These are phyloP conservation scores for Spatholobus suberectus DNA, from an alignment of 306 rosid genomes.

Conservation along the genomic window DNA sequence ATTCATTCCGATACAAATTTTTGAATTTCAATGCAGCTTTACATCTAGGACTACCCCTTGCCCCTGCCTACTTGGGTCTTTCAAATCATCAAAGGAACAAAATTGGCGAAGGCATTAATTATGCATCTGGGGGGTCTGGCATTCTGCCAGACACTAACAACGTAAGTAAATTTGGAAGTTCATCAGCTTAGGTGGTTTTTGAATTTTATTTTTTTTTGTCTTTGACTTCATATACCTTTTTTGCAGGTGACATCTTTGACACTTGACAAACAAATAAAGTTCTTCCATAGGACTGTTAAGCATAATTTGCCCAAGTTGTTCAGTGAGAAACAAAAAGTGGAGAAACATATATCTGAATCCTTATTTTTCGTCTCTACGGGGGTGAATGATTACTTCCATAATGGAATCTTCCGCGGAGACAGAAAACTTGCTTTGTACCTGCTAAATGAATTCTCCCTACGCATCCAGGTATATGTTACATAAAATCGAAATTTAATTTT, in stretches of 20 bases:
- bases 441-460: conserved; percentile 30
- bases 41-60: conserved; percentile 45
- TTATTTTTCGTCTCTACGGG: conserved; percentile 36
- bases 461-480: conserved; percentile 39
- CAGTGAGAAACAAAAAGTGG: background rate
- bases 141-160: conserved; percentile 43
- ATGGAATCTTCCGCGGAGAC: conserved; percentile 20
- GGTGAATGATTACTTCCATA: conserved; percentile 36
- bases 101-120: conserved; percentile 41
- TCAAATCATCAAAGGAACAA: conserved; percentile 35
- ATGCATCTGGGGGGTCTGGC: conserved; percentile 50
- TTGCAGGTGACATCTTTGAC: conserved; percentile 21
- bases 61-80: conserved; percentile 48
- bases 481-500: too few species aligned
- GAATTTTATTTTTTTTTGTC: background rate
- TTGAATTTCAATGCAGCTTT: conserved; percentile 35
- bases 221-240: background rate
- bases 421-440: background rate
- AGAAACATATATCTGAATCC: conserved; percentile 46
- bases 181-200: background rate
- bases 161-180: background rate
- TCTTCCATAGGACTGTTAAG: conserved; percentile 27
- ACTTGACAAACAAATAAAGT: conserved; percentile 29
- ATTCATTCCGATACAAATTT: background rate
- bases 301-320: conserved; percentile 32